A percentile compares a stretch with the other conserved stretches of the same genome.
Evolutionary conservation across 192 early-diverging fungal genomes (phyloP).

Genomic region (Coemansia sp.): DNA sequence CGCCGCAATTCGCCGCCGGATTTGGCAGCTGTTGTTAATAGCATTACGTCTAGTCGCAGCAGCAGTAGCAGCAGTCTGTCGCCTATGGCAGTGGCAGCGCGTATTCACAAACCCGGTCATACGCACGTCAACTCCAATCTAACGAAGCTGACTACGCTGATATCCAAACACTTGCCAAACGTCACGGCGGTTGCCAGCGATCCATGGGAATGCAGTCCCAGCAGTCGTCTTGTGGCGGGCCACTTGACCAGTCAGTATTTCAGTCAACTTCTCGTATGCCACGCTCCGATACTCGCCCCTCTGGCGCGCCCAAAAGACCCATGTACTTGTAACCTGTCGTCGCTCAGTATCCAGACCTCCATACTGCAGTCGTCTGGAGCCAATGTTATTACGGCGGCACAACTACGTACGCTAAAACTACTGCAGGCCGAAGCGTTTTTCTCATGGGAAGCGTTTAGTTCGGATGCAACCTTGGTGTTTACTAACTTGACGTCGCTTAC

Average conservation of each 20-base stretch:
- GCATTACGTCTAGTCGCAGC: slow-evolving; percentile 9
- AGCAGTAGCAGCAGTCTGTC: slow-evolving; percentile 1
- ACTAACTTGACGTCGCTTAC: slow-evolving; percentile 15
- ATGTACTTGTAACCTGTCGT: background rate
- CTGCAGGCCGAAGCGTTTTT: slow-evolving; percentile 34
- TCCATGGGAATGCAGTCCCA: slow-evolving; percentile 24
- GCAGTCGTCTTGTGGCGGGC: slow-evolving; percentile 16
- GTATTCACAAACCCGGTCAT: background rate
- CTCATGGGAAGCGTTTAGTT: slow-evolving; percentile 35
- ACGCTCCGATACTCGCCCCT: background rate
- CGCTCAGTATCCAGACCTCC: slow-evolving; percentile 29
- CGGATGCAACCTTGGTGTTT: slow-evolving; percentile 13
- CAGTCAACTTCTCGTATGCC: slow-evolving; percentile 9
- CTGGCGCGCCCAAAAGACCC: background rate
- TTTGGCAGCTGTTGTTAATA: background rate
- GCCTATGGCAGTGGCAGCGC: background rate
- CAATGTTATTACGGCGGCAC: background rate
- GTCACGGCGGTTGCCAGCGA: slow-evolving; percentile 8
- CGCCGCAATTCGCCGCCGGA: background rate
- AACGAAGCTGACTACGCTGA: background rate
- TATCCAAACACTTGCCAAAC: slow-evolving; percentile 14
- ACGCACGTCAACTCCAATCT: background rate
- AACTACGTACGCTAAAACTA: slow-evolving; percentile 24
- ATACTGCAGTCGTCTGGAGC: slow-evolving; percentile 12
- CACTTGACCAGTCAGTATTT: slow-evolving; percentile 7